Conservation (phyloP, 495 filamentous ascomycete genomes). For the Aspergillus incahuasiensis region DNA sequence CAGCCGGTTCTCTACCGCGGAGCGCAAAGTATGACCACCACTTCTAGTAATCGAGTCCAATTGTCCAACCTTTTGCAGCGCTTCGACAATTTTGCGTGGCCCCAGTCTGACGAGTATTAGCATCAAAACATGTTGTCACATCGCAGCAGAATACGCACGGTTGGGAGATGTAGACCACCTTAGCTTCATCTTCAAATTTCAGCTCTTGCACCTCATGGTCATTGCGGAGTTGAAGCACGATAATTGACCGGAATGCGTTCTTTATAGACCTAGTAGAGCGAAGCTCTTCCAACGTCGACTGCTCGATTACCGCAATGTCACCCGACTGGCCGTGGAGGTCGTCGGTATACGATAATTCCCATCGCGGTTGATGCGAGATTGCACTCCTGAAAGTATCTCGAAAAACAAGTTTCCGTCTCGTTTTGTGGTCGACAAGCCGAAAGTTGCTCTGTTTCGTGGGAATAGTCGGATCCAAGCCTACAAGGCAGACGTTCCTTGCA, state of each 20-base stretch:
- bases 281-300: slow-evolving; percentile 17
- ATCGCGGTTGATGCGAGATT: slow-evolving; percentile 24
- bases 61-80: slow-evolving; percentile 21
- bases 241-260: slow-evolving; percentile 20
- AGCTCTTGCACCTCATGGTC: too few relatives aligned
- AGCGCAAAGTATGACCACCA: too few relatives aligned
- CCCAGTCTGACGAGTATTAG: slow-evolving; percentile 26
- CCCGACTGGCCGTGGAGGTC: slow-evolving; percentile 22
- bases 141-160: slow-evolving; percentile 22
- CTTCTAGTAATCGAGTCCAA: not conserved
- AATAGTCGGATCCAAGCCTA: slow-evolving; percentile 29
- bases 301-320: slow-evolving; percentile 31
- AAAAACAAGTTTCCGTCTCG: slow-evolving; percentile 32
- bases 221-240: too few relatives aligned
- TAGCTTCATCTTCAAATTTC: slow-evolving; percentile 5
- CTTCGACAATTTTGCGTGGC: slow-evolving; percentile 28
- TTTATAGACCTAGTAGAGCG: slow-evolving; percentile 9
- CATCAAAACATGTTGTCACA: not conserved
- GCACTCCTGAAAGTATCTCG: slow-evolving; percentile 30
- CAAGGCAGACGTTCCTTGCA: slow-evolving; percentile 20
- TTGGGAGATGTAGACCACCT: slow-evolving; percentile 27
- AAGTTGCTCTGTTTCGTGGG: slow-evolving; percentile 24
- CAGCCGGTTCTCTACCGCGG: too few relatives aligned
- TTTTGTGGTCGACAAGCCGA: slow-evolving; percentile 24
- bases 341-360: slow-evolving; percentile 30